These are phyloP conservation scores for Fusarium torreyae DNA, from an alignment of 2,329 filamentous ascomycete species.

Conservation along the genomic window DNA sequence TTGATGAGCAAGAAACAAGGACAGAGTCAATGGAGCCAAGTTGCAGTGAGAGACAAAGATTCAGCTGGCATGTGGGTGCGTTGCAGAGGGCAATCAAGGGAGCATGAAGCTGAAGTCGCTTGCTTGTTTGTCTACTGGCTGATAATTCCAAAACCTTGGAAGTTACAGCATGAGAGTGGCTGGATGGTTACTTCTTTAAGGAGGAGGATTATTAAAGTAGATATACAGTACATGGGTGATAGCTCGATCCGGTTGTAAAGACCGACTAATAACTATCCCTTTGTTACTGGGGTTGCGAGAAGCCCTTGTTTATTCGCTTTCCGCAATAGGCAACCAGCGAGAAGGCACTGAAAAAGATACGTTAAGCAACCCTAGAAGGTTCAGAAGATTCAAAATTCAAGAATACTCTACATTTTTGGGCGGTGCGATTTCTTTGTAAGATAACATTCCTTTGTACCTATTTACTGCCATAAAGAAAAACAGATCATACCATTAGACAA, in stretches of 20 bases:
- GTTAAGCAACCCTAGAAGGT: neutral
- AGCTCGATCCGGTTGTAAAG: conserved; percentile 26
- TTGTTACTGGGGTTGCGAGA: conserved; percentile 4
- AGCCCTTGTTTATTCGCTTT: conserved; percentile 28
- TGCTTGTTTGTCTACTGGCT: neutral
- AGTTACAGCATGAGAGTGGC: too few relatives aligned
- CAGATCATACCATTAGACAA: conserved; percentile 8
- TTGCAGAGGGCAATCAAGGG: neutral
- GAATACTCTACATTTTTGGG: neutral
- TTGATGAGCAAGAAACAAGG: conserved; percentile 14
- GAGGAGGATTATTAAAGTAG: conserved; percentile 26
- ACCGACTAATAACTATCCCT: conserved; percentile 3
- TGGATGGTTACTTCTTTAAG: conserved; percentile 8
- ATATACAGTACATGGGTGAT: conserved; percentile 16
- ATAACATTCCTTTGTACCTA: conserved; percentile 17
- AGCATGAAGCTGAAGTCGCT: neutral
- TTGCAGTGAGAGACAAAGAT: neutral
- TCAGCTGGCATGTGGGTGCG: conserved; percentile 6
- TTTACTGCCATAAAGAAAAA: neutral
- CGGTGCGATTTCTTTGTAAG: neutral
- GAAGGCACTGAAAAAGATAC: neutral
- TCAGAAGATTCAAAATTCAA: neutral
- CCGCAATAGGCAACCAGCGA: conserved; percentile 8
- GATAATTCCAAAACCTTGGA: conserved; percentile 1
- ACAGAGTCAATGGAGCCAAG: conserved; percentile 6